Evolutionary conservation across 345 rosid genomes (phyloP), one percentile per base, ranked within the genome.

Genomic region (Brassica incana): DNA sequence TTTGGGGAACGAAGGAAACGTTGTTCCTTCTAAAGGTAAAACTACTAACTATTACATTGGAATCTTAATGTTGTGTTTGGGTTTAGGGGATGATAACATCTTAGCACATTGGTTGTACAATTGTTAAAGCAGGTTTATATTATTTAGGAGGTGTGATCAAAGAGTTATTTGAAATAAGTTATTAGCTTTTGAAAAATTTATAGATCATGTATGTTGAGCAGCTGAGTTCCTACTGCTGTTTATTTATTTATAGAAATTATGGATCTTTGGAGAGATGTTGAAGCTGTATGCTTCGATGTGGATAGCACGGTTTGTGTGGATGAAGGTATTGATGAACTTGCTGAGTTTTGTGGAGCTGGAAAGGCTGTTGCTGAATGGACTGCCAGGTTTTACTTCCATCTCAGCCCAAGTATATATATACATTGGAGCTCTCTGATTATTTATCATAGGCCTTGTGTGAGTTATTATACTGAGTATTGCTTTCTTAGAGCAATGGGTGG

Each of bases 271-370:
- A 80, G 86, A 88, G 85, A 71, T 79, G 91, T 86, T 36, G 86
- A 88, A 83, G 97, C 91, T 0, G 98, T 95, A 67, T 95, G 98
- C 85, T 93, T 95, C 65, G 99, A 95, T 85, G 99, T 95, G 81
- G 99, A 95, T 87, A 93, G 99, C 86, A 95, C 99, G 4, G 99
- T 93, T 32, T 95, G 99, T 74, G 66, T 85, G 65, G 98, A 95
- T 79, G 99, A 95, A 87, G 99, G 99, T 60, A 92, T 95, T 40
- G 98, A 95, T 78, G 98, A 95, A 81, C 92, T 95, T 79, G 99
- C 99, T 1, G 99, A 95, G 61, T 95, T 91, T 78, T 95, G 99
- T 88, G 98, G 98, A 74, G 98, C 97, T 69, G 97, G 98, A 78
- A 87, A 89, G 73, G 98, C 98, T 77, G 98, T 93, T 77, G 94